A percentile compares a stretch with the other conserved stretches of the same genome.
Evolutionary conservation across 2,329 filamentous ascomycete genomes (phyloP).

Genomic region (Neocucurbitaria cava): DNA sequence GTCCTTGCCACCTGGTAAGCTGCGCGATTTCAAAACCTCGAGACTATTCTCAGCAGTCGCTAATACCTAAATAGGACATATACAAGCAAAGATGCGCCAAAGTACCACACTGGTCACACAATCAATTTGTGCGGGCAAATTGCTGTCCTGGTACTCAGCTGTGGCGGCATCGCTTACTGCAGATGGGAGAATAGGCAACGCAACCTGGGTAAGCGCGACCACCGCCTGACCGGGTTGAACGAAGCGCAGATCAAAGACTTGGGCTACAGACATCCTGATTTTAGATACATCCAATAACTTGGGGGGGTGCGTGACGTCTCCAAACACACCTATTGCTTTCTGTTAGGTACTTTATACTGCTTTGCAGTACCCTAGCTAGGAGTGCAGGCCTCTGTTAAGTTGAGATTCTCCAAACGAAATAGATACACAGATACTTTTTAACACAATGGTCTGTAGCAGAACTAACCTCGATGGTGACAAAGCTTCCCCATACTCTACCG

Average conservation of each 20-base stretch:
- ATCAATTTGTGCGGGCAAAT: constrained; percentile 65
- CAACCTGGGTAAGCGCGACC: constrained; percentile 56
- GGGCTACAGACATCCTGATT: constrained; percentile 63
- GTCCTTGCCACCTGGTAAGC: constrained; percentile 61
- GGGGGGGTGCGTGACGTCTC: neutral
- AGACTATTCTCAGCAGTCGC: constrained; percentile 48
- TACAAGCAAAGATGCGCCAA: constrained; percentile 62
- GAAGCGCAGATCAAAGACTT: constrained; percentile 57
- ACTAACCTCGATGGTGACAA: too few species aligned
- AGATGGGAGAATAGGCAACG: constrained; percentile 61
- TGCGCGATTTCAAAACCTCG: constrained; percentile 5
- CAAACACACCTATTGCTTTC: constrained; percentile 11
- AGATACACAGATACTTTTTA: too few species aligned
- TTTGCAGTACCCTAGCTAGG: too few species aligned
- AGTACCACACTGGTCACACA: constrained; percentile 75
- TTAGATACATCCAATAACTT: constrained; percentile 60
- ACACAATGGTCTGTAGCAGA: too few species aligned
- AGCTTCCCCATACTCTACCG: too few species aligned
- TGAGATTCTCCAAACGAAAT: too few species aligned
- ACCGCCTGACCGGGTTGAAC: constrained; percentile 58
- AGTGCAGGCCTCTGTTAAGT: too few species aligned
- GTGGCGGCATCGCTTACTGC: constrained; percentile 61
- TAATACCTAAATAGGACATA: constrained; percentile 66
- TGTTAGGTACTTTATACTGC: constrained; percentile 5
- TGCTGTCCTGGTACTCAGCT: constrained; percentile 53